phyloP scores from a whole-genome alignment of 1,139 yeast species.

The Arxiozyma telluris region DNA sequence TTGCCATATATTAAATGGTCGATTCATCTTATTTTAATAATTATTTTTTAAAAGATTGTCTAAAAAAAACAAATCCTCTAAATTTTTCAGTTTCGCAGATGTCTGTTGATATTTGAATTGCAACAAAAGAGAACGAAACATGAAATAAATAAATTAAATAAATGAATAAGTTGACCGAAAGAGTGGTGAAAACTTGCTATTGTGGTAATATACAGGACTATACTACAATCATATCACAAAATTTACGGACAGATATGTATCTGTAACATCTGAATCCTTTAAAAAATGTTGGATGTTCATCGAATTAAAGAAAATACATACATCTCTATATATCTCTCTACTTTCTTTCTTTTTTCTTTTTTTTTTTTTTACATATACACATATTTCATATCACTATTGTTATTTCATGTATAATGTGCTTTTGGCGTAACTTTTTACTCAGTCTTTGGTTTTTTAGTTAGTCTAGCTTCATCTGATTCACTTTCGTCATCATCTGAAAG shows the following conservation, averaged over 20 bases:
- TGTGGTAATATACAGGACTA: not conserved
- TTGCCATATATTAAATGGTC: not conserved
- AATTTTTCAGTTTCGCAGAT: too few species aligned
- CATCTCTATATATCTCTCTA: not conserved
- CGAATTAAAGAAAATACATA: not conserved
- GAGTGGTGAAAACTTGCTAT: not conserved
- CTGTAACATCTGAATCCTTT: not conserved
- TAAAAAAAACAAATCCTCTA: too few species aligned
- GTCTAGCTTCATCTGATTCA: conserved; percentile 34
- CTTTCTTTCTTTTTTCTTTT: not conserved
- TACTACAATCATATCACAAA: not conserved
- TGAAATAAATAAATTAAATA: too few species aligned
- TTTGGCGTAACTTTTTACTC: conserved; percentile 11
- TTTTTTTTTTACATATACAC: too few species aligned
- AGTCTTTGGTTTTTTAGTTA: conserved; percentile 30
- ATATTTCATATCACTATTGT: too few species aligned
- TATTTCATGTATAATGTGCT: too few species aligned
- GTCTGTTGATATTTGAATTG: not conserved
- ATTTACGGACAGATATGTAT: too few species aligned
- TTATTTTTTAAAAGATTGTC: too few species aligned
- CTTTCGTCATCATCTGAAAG: conserved; percentile 40
- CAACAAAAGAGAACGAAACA: not conserved
- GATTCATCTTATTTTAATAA: not conserved
- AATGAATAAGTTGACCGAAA: too few species aligned
- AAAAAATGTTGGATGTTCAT: not conserved